phyloP scores from a whole-genome alignment of 2,329 filamentous ascomycete genomes.

The Dothideomycetes sp. region DNA sequence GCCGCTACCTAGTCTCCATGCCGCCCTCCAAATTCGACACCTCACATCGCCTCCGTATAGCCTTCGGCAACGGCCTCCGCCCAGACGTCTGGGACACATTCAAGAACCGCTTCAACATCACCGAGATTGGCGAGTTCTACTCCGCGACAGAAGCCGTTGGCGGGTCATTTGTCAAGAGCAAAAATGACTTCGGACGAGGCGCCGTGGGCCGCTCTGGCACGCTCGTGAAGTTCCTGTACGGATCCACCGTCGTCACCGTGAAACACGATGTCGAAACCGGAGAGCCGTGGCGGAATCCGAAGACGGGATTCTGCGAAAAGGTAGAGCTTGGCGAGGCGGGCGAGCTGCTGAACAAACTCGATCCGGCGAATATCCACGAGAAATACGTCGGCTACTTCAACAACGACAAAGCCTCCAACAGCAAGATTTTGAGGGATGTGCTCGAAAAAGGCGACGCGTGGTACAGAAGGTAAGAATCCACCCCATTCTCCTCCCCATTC shows the following conservation, averaged over 20 bases:
- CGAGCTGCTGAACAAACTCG: conserved; percentile 64
- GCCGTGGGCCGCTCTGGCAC: conserved; percentile 65
- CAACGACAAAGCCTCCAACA: conserved; percentile 57
- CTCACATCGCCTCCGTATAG: conserved; percentile 60
- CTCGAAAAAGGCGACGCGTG: conserved; percentile 67
- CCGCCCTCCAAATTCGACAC: conserved; percentile 56
- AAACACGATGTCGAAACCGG: conserved; percentile 63
- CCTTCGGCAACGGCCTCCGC: conserved; percentile 75
- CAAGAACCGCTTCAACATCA: conserved; percentile 54
- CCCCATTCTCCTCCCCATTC: too few species aligned
- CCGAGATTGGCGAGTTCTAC: conserved; percentile 26
- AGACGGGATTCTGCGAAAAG: conserved; percentile 56
- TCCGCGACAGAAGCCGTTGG: conserved; percentile 42
- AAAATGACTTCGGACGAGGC: conserved; percentile 63
- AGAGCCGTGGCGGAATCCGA: conserved; percentile 53
- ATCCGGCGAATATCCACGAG: conserved; percentile 48
- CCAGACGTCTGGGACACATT: conserved; percentile 80
- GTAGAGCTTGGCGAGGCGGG: conserved; percentile 54
- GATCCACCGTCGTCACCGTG: conserved; percentile 46
- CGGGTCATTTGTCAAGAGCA: conserved; percentile 60
- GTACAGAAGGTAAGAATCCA: too few species aligned
- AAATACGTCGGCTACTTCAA: conserved; percentile 77
- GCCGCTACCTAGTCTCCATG: conserved; percentile 66
- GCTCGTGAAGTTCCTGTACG: conserved; percentile 46
- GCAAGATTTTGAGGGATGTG: conserved; percentile 65